These are phyloP conservation scores for Trifolium pratense DNA, from an alignment of 306 rosid species.

Conservation along the genomic window DNA sequence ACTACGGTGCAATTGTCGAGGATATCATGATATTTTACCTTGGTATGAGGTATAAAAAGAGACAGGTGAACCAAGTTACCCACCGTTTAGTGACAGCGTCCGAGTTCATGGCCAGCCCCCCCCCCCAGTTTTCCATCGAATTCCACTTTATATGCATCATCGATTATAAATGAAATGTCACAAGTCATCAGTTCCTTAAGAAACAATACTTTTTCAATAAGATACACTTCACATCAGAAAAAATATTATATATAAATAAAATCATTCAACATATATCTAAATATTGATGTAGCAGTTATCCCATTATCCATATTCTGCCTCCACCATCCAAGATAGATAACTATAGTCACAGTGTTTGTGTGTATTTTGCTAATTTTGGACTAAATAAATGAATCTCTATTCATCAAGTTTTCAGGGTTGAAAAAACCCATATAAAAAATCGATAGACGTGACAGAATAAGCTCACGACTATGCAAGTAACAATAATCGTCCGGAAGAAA, in stretches of 20 bases:
- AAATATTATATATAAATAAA: too few species aligned
- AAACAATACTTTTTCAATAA: not conserved
- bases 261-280: not conserved
- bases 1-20: not conserved
- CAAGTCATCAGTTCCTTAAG: not conserved
- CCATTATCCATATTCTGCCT: not conserved
- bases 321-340: not conserved
- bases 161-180: not conserved
- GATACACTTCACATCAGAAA: not conserved
- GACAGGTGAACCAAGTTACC: not conserved
- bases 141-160: not conserved
- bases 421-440: not conserved
- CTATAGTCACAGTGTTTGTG: not conserved
- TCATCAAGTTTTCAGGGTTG: not conserved
- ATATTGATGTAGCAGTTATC: not conserved
- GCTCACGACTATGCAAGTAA: conserved; percentile 2
- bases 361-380: not conserved
- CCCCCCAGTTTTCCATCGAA: not conserved
- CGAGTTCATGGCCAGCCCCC: not conserved
- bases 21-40: not conserved
- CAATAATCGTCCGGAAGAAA: conserved; percentile 3
- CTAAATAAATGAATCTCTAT: not conserved
- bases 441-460: conserved; percentile 6
- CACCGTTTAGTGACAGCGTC: not conserved
- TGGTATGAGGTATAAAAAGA: not conserved